phyloP scores from a whole-genome alignment of 2,329 filamentous ascomycete genomes.

The Monosporascus ibericus region DNA sequence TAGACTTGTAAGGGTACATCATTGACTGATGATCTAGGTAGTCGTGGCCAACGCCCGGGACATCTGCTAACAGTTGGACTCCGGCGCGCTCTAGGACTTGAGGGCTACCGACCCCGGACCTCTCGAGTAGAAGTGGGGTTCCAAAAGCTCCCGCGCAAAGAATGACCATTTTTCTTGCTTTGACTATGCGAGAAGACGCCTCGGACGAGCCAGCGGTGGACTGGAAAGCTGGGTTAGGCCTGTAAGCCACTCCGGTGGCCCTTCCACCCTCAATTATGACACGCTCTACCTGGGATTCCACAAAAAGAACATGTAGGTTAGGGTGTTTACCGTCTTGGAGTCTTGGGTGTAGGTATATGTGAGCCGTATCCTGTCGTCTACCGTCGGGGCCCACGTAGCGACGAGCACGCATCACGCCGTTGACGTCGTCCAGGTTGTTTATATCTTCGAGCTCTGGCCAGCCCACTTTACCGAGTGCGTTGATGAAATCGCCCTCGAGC shows the following conservation, averaged over 20 bases:
- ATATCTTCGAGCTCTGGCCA: background rate
- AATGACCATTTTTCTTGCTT: slow-evolving; percentile 42
- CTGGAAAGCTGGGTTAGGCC: slow-evolving; percentile 8
- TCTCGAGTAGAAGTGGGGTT: slow-evolving; percentile 42
- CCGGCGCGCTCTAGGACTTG: slow-evolving; percentile 34
- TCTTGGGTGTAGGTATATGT: slow-evolving; percentile 44
- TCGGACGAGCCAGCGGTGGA: background rate
- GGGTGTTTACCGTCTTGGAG: slow-evolving; percentile 36
- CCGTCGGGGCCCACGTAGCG: background rate
- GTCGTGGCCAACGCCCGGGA: slow-evolving; percentile 40
- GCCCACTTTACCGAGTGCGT: background rate
- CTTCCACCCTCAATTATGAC: slow-evolving; percentile 11
- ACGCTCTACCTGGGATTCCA: slow-evolving; percentile 40
- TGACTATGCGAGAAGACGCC: slow-evolving; percentile 16
- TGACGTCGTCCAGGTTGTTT: background rate
- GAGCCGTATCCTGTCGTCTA: slow-evolving; percentile 27
- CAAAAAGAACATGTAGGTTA: slow-evolving; percentile 47
- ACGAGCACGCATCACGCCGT: background rate
- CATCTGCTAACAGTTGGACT: slow-evolving; percentile 28
- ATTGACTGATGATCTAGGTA: slow-evolving; percentile 46
- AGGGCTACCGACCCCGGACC: slow-evolving; percentile 43
- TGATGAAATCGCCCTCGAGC: background rate
- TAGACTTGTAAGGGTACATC: slow-evolving; percentile 38
- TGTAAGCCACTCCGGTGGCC: slow-evolving; percentile 10
- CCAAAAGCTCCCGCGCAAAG: slow-evolving; percentile 32